Percentiles rank a stretch among this genome's conserved stretches.
These are phyloP conservation scores for Falciphora oryzae DNA, from an alignment of 2,329 filamentous ascomycete genomes.

Conservation along the genomic window DNA sequence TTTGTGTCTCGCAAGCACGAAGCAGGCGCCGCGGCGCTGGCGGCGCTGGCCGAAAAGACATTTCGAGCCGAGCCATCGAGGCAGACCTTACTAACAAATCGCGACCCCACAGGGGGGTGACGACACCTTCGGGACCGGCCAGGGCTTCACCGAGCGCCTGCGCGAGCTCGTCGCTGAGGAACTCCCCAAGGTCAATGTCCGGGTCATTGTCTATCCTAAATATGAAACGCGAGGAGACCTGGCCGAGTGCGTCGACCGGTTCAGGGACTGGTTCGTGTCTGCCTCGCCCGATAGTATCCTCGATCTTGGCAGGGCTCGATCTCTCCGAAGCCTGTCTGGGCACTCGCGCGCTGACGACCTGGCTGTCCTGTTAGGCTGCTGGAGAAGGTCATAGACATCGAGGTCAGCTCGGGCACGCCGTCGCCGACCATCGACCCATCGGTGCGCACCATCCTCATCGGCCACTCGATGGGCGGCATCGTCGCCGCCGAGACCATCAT, in stretches of 20 bases:
- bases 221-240: constrained; percentile 80
- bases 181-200: constrained; percentile 64
- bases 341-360: not conserved
- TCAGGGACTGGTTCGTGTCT: constrained; percentile 63
- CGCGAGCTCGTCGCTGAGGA: constrained; percentile 56
- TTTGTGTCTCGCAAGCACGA: not conserved
- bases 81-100: not conserved
- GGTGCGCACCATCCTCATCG: constrained; percentile 74
- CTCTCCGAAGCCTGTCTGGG: too few species aligned
- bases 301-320: not conserved
- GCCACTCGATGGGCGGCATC: constrained; percentile 91
- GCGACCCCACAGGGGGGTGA: constrained; percentile 56
- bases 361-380: constrained; percentile 57
- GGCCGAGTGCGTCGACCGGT: constrained; percentile 61
- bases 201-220: constrained; percentile 67
- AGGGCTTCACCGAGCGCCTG: constrained; percentile 67
- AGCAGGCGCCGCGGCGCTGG: not conserved
- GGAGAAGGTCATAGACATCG: constrained; percentile 89
- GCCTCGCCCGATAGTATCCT: not conserved
- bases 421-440: constrained; percentile 83
- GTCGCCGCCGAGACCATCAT: constrained; percentile 86
- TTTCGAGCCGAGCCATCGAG: not conserved
- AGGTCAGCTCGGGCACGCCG: constrained; percentile 73
- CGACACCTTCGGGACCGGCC: constrained; percentile 63
- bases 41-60: not conserved